Evolutionary conservation across 2,329 filamentous ascomycete species (phyloP), one percentile per base, ranked within the genome.

Genomic region (Fusarium tjaetaba): DNA sequence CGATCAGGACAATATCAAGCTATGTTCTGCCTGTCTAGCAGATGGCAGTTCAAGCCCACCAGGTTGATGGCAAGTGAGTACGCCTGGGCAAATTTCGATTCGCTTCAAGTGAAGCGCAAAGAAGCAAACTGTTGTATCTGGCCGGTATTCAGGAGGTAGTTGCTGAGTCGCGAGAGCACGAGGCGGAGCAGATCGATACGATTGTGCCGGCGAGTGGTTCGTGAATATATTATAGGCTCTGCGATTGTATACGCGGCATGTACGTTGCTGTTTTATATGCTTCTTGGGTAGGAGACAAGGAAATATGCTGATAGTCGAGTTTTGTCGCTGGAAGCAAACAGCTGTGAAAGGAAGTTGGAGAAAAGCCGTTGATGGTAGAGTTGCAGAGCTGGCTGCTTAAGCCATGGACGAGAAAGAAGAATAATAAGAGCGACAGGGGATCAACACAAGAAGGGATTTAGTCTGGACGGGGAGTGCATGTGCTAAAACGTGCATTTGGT

Each of bases 381-480:
- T 73, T 66, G 61, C 61, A 71, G 48, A 61, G 55, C 39, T 43
- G 45, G 57, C 28, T 73, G 62, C 57, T 61, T 48, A 65, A 67
- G 66, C 61, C 55, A 56, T n/a, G 32, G 34, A 38, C 49, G 56
- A 55, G 71, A 66, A 63, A 52, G 45, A 69, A 56, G 55, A 72
- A 60, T 32, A 68, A 68, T 36, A 60, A 72, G 71, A 74, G 68
- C 43, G 63, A 74, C 67, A 73, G 71, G 68, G 71, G 59, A 74
- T 60, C 51, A 41, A 70, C 24, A 69, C 65, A 43, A 60, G 45
- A 53, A 72, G 46, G 39, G 46, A 61, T 57, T 45, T 61, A 56
- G 53, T 71, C 71, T 53, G 59, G 38, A 69, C 22, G 48, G 68
- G 68, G 39, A 63, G 63, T 67, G 68, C 71, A 74, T 72, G 71